Conservation (phyloP, 2,329 filamentous ascomycete species). For the Metarhizium anisopliae region DNA sequence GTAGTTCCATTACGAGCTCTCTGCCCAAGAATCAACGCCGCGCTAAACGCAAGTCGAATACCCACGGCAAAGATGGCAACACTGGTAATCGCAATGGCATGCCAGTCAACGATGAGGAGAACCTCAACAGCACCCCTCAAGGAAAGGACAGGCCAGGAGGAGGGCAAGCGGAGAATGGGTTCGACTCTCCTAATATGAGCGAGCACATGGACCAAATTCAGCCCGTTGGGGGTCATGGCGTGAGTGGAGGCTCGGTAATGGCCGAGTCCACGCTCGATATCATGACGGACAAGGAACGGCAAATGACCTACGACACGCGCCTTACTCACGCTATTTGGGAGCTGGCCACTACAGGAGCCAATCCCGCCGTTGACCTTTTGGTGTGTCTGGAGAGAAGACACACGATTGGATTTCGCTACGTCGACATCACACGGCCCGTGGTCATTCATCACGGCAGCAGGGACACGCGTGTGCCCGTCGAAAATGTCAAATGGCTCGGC, state of each 20-base stretch:
- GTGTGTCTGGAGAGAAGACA: slow-evolving; percentile 88
- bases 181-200: slow-evolving; percentile 21
- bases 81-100: slow-evolving; percentile 26
- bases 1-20: slow-evolving; percentile 72
- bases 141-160: slow-evolving; percentile 16
- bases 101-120: slow-evolving; percentile 41
- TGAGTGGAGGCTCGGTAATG: slow-evolving; percentile 21
- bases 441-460: slow-evolving; percentile 90
- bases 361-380: slow-evolving; percentile 86
- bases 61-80: slow-evolving; percentile 23
- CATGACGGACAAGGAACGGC: slow-evolving; percentile 61
- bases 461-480: slow-evolving; percentile 85
- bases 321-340: slow-evolving; percentile 94
- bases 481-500: slow-evolving; percentile 91
- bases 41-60: slow-evolving; percentile 48
- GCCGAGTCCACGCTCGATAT: slow-evolving; percentile 49
- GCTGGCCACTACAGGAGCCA: slow-evolving; percentile 79
- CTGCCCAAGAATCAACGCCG: slow-evolving; percentile 58
- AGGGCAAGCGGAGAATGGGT: slow-evolving; percentile 11
- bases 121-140: slow-evolving; percentile 21
- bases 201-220: slow-evolving; percentile 43
- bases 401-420: slow-evolving; percentile 91
- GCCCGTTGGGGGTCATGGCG: slow-evolving; percentile 14
- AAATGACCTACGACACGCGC: slow-evolving; percentile 69
- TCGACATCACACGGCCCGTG: slow-evolving; percentile 84